Percentiles rank a stretch among this genome's conserved stretches.
Evolutionary conservation across 441 rosid species (phyloP).

Genomic region (Mallotus repandus): DNA sequence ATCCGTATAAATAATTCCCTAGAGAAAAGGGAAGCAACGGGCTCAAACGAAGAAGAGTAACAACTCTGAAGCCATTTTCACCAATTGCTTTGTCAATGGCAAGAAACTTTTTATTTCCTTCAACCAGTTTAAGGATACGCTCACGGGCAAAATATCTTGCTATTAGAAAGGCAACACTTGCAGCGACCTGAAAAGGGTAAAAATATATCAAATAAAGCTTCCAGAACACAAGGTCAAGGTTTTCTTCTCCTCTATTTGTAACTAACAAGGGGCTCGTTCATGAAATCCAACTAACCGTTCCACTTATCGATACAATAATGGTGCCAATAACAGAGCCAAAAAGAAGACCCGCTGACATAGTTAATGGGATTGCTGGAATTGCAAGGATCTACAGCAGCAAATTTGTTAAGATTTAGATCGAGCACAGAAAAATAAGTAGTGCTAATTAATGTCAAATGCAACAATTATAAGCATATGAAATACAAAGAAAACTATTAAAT

Average conservation of each 20-base stretch:
- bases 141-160: conserved; percentile 98
- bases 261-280: not conserved
- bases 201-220: conserved; percentile 23
- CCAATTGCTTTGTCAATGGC: conserved; percentile 98
- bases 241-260: conserved; percentile 2
- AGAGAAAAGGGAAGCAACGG: conserved; percentile 97
- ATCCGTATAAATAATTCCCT: conserved; percentile 89
- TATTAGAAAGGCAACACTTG: conserved; percentile 85
- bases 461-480: not conserved
- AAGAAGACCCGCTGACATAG: conserved; percentile 99
- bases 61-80: conserved; percentile 90
- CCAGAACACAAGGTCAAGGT: conserved; percentile 9
- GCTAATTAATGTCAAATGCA: not conserved
- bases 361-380: conserved; percentile 94
- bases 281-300: conserved; percentile 61
- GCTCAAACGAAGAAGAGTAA: conserved; percentile 93
- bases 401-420: conserved; percentile 6
- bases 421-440: not conserved
- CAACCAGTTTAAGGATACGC: conserved; percentile 86
- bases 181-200: conserved; percentile 67
- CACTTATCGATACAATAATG: conserved; percentile 94
- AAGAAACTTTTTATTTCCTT: conserved; percentile 93
- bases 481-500: not conserved
- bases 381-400: conserved; percentile 66
- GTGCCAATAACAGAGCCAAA: conserved; percentile 88